phyloP scores from a whole-genome alignment of 1,284 basidiomycete species.

The Polyporus tsugae region DNA sequence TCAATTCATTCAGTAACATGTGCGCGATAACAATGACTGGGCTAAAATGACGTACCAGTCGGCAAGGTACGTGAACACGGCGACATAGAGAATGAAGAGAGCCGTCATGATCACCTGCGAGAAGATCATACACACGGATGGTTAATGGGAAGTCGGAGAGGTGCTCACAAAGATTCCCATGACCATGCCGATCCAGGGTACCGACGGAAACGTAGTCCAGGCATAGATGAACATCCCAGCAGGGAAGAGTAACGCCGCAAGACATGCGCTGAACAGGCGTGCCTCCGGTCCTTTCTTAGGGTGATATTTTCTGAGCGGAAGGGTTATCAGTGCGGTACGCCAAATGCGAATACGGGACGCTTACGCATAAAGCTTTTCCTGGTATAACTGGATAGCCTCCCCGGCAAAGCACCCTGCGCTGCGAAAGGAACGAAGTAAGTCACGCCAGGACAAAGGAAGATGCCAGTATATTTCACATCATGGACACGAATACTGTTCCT shows the following conservation, averaged over 20 bases:
- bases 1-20: not conserved
- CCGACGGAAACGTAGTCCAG: constrained; percentile 60
- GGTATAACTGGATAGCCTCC: constrained; percentile 63
- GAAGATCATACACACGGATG: constrained; percentile 5
- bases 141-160: not conserved
- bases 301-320: constrained; percentile 57
- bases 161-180: constrained; percentile 60
- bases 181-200: constrained; percentile 65
- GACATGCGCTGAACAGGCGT: constrained; percentile 72
- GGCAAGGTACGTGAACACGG: constrained; percentile 76
- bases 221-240: constrained; percentile 73
- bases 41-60: constrained; percentile 60
- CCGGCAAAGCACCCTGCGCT: constrained; percentile 73
- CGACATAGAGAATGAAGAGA: constrained; percentile 68
- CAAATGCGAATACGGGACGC: not conserved
- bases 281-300: constrained; percentile 73
- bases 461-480: constrained; percentile 55
- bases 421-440: not conserved
- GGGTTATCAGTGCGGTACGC: not conserved
- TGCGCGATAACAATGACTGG: too few relatives aligned
- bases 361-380: constrained; percentile 73
- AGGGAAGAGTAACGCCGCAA: constrained; percentile 70
- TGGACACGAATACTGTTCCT: constrained; percentile 67
- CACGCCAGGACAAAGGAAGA: not conserved
- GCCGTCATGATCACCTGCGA: constrained; percentile 53